Conservation (phyloP, 2,329 filamentous ascomycete genomes). For the Trichoderma lentiforme region DNA sequence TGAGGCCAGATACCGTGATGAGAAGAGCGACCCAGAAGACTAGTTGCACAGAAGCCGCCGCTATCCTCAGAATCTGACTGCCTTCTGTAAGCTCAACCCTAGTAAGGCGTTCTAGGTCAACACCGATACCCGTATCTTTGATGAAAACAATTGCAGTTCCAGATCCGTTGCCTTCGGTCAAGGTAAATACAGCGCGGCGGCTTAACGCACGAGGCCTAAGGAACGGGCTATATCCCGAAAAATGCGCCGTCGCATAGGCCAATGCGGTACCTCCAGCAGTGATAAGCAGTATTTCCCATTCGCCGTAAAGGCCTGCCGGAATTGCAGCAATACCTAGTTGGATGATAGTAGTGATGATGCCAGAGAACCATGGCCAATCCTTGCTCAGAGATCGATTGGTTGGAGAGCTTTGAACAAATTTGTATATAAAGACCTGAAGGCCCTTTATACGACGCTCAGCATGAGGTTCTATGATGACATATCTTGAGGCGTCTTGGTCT, state of each 20-base stretch:
- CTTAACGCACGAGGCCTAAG: too few species aligned
- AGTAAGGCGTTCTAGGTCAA: neutral
- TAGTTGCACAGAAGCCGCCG: neutral
- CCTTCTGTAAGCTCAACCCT: neutral
- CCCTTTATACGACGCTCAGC: neutral
- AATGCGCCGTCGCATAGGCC: neutral
- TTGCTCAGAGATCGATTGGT: neutral
- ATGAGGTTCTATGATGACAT: neutral
- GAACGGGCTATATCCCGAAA: neutral
- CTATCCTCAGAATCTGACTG: neutral
- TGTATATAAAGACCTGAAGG: neutral
- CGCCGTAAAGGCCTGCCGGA: neutral
- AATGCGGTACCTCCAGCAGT: neutral
- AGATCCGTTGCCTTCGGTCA: neutral
- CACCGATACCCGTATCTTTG: neutral
- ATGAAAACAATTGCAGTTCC: neutral
- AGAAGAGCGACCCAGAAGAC: neutral
- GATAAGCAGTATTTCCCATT: neutral
- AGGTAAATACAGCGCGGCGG: neutral
- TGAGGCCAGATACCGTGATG: neutral
- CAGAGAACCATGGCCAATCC: neutral
- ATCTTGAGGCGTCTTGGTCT: neutral
- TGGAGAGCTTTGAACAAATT: neutral
- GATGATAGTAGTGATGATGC: neutral
- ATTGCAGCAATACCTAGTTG: neutral